Conservation (phyloP, 75 land plant species). For the Cryptomeria japonica region DNA sequence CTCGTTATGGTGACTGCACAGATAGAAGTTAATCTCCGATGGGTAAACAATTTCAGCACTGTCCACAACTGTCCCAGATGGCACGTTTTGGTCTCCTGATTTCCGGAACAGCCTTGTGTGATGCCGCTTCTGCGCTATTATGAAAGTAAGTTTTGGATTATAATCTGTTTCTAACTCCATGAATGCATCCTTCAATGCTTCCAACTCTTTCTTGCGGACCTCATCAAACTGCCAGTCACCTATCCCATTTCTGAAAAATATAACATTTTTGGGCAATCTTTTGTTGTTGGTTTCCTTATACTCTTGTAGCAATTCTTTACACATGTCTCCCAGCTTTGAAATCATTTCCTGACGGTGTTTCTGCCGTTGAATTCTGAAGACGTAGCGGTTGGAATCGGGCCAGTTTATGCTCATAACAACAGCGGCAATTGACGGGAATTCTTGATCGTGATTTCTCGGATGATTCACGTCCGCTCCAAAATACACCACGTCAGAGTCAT, state of each 20-base stretch:
- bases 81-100: constrained; percentile 23
- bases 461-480: constrained; percentile 74
- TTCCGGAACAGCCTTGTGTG: constrained; percentile 51
- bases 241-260: constrained; percentile 59
- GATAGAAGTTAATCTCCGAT: constrained; percentile 47
- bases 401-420: constrained; percentile 54
- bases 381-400: constrained; percentile 38
- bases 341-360: constrained; percentile 34
- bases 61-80: constrained; percentile 61
- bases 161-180: not conserved
- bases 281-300: no score
- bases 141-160: constrained; percentile 33
- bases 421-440: constrained; percentile 51
- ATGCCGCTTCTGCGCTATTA: constrained; percentile 50
- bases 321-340: constrained; percentile 33
- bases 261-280: constrained; percentile 29
- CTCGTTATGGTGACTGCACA: constrained; percentile 47
- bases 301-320: constrained; percentile 31
- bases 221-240: constrained; percentile 47
- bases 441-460: constrained; percentile 20
- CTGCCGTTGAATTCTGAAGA: constrained; percentile 35
- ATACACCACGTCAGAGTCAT: constrained; percentile 11
- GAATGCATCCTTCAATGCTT: constrained; percentile 22
- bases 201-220: constrained; percentile 41
- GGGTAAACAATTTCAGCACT: constrained; percentile 31